These are phyloP conservation scores for Candida morakotiae DNA, from an alignment of 805 yeast species.

Conservation along the genomic window DNA sequence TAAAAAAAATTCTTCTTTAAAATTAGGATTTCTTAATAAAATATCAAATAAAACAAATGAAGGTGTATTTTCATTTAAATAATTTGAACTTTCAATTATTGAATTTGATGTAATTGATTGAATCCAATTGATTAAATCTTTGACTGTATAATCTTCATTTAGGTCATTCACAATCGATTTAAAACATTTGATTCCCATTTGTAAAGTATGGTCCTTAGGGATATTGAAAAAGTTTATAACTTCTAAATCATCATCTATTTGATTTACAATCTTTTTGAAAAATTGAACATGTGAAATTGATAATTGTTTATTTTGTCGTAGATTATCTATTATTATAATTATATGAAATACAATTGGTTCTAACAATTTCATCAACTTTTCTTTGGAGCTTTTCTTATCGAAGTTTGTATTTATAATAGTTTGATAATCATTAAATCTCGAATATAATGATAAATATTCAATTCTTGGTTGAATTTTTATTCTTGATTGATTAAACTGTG, in stretches of 20 bases:
- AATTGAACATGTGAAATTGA: not conserved
- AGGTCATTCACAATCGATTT: not conserved
- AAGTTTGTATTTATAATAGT: conserved; percentile 1
- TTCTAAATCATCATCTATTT: not conserved
- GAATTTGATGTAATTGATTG: conserved; percentile 25
- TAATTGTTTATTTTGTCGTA: conserved; percentile 2
- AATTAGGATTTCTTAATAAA: conserved; percentile 32
- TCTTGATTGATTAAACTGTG: not conserved
- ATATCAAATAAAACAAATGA: conserved; percentile 36
- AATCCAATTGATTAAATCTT: conserved; percentile 24
- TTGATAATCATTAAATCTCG: conserved; percentile 1
- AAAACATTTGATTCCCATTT: conserved; percentile 4
- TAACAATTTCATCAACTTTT: conserved; percentile 7
- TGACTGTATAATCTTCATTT: not conserved
- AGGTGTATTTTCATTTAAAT: conserved; percentile 31
- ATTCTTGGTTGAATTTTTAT: conserved; percentile 8
- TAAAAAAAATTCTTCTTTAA: conserved; percentile 25
- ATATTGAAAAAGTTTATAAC: not conserved
- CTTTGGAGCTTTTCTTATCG: not conserved
- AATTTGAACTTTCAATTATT: conserved; percentile 28
- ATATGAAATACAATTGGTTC: conserved; percentile 15
- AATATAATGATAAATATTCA: conserved; percentile 2
- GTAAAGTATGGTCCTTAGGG: not conserved
- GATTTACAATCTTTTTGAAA: not conserved
- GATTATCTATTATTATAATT: conserved; percentile 1